Percentiles rank a stretch among this genome's conserved stretches.
Evolutionary conservation across 257 asterid genomes (phyloP).

Genomic region (Buddleja alternifolia): DNA sequence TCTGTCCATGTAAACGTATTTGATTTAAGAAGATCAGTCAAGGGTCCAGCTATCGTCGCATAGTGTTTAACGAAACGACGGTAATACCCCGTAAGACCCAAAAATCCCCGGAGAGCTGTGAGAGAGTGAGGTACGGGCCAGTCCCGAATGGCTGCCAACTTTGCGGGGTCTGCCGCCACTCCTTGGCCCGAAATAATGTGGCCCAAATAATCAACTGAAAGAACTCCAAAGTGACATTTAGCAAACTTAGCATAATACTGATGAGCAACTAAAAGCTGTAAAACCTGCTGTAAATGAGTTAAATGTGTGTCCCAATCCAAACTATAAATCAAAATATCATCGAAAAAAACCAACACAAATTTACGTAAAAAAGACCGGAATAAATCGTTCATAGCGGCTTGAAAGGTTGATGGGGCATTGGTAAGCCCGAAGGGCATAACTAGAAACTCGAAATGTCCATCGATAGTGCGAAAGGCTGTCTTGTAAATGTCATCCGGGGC

Average conservation of each 20-base stretch:
- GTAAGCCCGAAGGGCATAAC: neutral
- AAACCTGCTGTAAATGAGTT: too few species aligned
- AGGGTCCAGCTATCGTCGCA: neutral
- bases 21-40: neutral
- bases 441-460: neutral
- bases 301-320: neutral
- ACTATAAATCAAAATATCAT: neutral
- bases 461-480: neutral
- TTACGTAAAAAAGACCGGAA: neutral
- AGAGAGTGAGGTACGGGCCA: neutral
- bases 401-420: neutral
- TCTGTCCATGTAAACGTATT: neutral
- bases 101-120: too few species aligned
- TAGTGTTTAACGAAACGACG: neutral
- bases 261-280: too few species aligned
- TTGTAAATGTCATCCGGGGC: too few species aligned
- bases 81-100: neutral
- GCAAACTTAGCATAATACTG: too few species aligned
- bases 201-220: too few species aligned
- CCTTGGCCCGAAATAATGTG: too few species aligned
- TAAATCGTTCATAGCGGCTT: too few species aligned
- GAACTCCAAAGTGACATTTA: too few species aligned
- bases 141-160: neutral
- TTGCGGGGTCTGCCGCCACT: neutral
- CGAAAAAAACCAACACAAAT: neutral